Evolutionary conservation across 495 filamentous ascomycete genomes (phyloP), one percentile per base, ranked within the genome.

Genomic region (Neurospora sp.): DNA sequence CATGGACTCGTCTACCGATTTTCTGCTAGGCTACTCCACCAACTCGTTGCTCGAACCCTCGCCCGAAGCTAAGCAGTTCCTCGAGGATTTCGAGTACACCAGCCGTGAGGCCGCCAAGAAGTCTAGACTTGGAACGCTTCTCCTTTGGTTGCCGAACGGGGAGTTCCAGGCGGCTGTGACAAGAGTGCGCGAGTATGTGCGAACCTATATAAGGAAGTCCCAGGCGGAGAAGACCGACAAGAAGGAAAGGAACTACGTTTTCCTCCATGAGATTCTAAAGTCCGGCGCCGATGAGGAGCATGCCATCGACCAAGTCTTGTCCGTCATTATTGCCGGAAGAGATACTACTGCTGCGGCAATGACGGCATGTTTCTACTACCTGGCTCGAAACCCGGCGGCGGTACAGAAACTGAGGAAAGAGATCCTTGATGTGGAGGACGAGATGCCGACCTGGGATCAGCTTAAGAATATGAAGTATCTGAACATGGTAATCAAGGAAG

Each of bases 1-100:
- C 3, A 86, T 91, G 71, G 90, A 92, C 78, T 87, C 85, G 0
- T 89, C 90, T 3, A 91, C 90, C 0, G 89, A 91, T 53, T 81
- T 92, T 77, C 81, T 92, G 70, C 73, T 85, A 39, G 83, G 83
- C 4, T 78, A 80, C 53, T 83, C 82, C 41, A 82, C 82, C 35
- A 79, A 82, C 70, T 69, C 78, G 1, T 77, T 82, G 8, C 76
- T 76, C 22, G 37, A 73, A 27, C 76, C 80, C 0, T 78, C 81
- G 8, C 73, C 75, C 18, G 80, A 81, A 31, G 80, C 80, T 22
- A 70, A 75, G 16, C 75, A 75, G 40, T 85, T 85, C 68, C 77
- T 81, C 35, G 22, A 71, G 12, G 81, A 81, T 72, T 85, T 86
- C 53, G 83, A 85, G 71, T 78, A 77, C 45, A 76, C 77, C 7